These are phyloP conservation scores for Talaromyces sp. DNA, from an alignment of 2,329 filamentous ascomycete genomes.

Conservation along the genomic window DNA sequence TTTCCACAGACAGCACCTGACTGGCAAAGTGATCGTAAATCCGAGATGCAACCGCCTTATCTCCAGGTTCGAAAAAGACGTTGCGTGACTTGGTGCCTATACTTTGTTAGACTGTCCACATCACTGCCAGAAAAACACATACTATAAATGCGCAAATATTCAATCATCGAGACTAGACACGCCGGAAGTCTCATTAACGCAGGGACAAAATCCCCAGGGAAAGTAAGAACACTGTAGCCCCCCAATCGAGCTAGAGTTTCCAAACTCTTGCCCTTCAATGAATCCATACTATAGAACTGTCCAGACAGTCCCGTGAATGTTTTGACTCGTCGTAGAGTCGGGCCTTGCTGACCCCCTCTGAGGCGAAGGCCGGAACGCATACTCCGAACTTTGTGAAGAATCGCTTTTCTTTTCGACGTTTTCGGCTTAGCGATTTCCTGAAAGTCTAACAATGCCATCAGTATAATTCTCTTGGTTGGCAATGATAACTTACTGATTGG, in stretches of 20 bases:
- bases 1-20: conserved; percentile 33
- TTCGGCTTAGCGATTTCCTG: conserved; percentile 2
- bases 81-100: conserved; percentile 24
- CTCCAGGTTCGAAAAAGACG: conserved; percentile 31
- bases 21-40: conserved; percentile 37
- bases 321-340: conserved; percentile 33
- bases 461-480: not conserved
- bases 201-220: conserved; percentile 35
- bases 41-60: conserved; percentile 28
- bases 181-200: conserved; percentile 34
- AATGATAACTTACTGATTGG: conserved; percentile 10
- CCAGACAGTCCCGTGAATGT: conserved; percentile 30
- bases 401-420: conserved; percentile 17
- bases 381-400: conserved; percentile 26
- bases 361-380: conserved; percentile 30
- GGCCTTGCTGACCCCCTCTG: conserved; percentile 14
- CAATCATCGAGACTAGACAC: conserved; percentile 38
- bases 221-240: conserved; percentile 34
- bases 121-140: conserved; percentile 6
- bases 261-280: conserved; percentile 31
- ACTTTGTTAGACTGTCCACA: not conserved
- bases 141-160: conserved; percentile 34
- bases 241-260: conserved; percentile 40
- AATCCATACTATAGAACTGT: conserved; percentile 24
- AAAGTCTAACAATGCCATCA: not conserved